Base-by-base conservation (phyloP, 768 basidiomycete species). In the Auricularia sp. region DNA sequence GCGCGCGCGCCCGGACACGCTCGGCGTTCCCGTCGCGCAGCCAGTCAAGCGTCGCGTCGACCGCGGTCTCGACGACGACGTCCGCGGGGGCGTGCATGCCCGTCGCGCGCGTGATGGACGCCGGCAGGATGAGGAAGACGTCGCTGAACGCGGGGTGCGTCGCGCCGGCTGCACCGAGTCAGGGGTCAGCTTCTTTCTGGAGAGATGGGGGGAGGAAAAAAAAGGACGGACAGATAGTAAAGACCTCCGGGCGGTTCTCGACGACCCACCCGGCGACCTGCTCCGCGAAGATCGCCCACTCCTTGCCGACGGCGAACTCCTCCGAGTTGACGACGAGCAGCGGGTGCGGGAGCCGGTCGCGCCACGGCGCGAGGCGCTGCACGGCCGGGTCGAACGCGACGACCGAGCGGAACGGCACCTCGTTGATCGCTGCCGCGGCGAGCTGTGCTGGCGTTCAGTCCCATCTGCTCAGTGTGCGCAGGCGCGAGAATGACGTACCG, bases 281-380 rank as follows among this genome's bases (percentile, higher is more conserved):
- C 35, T 71, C 65, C 10, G 73, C 65, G 44, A 80, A 68, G 35
- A 73, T 70, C 7, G 62, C 34, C 66, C 76, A 80, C 63, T 80
- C 73, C 3, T 65, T 64, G 67, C 76, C 77, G 7, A 71, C 68
- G 2, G 75, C 74, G 67, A 77, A 79, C 43, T 79, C 78, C 23
- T 77, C 74, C 2, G 77, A 77, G 66, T 78, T 78, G 70, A 80
- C 71, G 11, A 76, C 74, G n/a, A 79, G 72, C 10, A 77, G 67
- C 0, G 77, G 77, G 12, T 71, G 70, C 44, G 71, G 69, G 11
- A 72, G 67, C 18, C 62, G 61, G 47, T 65, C 68, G n/a, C 61
- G 66, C 71, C 72, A 72, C 12, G 74, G 72, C 8, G 67, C 66
- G 21, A 74, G 62, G 8, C 68, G 66, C 60, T 42, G 69, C 56